Evolutionary conservation across 768 basidiomycete genomes (phyloP).

Genomic region (Lactarius quietus): DNA sequence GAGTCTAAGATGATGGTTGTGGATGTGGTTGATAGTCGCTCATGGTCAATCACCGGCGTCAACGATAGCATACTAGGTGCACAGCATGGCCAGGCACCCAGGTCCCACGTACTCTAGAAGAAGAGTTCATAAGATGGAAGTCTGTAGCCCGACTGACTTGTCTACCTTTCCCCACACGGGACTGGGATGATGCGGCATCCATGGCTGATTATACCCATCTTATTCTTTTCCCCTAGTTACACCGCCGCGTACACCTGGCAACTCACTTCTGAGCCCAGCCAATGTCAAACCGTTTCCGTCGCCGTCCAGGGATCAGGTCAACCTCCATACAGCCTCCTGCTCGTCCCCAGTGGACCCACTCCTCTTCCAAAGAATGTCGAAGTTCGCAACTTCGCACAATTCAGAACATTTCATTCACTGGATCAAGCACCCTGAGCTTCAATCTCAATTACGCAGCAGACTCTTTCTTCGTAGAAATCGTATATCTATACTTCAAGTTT

Average conservation of each 20-base stretch:
- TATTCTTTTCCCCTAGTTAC: slow-evolving; percentile 30
- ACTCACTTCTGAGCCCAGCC: slow-evolving; percentile 52
- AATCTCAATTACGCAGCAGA: slow-evolving; percentile 59
- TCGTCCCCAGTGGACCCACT: slow-evolving; percentile 63
- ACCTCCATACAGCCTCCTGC: slow-evolving; percentile 64
- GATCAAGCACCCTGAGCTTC: slow-evolving; percentile 44
- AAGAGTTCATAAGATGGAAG: too few relatives aligned
- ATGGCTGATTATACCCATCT: too few relatives aligned
- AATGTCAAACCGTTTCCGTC: slow-evolving; percentile 64
- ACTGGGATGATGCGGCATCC: too few relatives aligned
- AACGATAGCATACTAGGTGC: too few relatives aligned
- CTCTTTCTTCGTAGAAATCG: slow-evolving; percentile 74
- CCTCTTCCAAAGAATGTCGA: slow-evolving; percentile 61
- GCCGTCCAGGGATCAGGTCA: slow-evolving; percentile 53
- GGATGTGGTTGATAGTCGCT: too few relatives aligned
- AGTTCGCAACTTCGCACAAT: slow-evolving; percentile 55
- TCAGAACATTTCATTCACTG: slow-evolving; percentile 52
- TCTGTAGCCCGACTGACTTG: too few relatives aligned
- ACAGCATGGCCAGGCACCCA: too few relatives aligned
- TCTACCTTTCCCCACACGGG: too few relatives aligned
- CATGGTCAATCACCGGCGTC: too few relatives aligned
- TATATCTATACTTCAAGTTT: slow-evolving; percentile 43
- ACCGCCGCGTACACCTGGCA: slow-evolving; percentile 40
- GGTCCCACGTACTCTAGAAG: too few relatives aligned
- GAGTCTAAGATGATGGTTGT: too few relatives aligned